phyloP scores from a whole-genome alignment of 1,284 basidiomycete genomes.

The Trametes polyzona region DNA sequence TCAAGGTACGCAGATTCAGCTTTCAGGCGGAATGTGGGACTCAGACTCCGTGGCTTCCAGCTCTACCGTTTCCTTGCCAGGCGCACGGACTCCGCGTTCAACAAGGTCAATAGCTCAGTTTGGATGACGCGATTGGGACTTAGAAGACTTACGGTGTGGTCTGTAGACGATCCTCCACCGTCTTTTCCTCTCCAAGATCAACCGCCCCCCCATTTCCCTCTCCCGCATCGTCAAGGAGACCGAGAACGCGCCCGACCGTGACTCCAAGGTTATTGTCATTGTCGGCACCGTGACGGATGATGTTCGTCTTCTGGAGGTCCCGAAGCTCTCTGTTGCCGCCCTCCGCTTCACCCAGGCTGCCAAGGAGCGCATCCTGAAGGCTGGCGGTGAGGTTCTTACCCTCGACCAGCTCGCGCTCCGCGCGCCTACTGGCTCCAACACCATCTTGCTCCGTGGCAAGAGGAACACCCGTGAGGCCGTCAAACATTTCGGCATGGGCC shows the following conservation, averaged over 20 bases:
- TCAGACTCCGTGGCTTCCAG: conserved; percentile 45
- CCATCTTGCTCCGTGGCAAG: conserved; percentile 90
- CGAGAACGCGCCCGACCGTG: conserved; percentile 66
- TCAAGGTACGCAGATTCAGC: conserved; percentile 72
- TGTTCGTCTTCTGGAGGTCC: conserved; percentile 84
- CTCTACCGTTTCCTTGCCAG: conserved; percentile 99
- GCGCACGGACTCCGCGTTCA: conserved; percentile 95
- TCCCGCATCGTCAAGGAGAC: conserved; percentile 90
- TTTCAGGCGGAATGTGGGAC: not conserved
- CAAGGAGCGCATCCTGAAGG: conserved; percentile 92
- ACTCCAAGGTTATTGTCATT: conserved; percentile 86
- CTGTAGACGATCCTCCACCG: conserved; percentile 88
- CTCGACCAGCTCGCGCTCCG: conserved; percentile 96
- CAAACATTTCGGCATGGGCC: conserved; percentile 96
- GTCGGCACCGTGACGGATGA: conserved; percentile 98
- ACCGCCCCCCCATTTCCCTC: conserved; percentile 96
- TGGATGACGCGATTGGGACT: not conserved
- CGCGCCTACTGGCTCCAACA: conserved; percentile 95
- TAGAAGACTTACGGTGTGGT: conserved; percentile 19
- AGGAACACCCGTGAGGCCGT: conserved; percentile 93
- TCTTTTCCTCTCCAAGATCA: conserved; percentile 96
- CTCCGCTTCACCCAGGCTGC: conserved; percentile 94
- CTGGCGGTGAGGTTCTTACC: conserved; percentile 94
- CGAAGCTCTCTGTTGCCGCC: conserved; percentile 94
- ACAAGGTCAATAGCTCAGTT: conserved; percentile 70